Percentiles rank a stretch among this genome's conserved stretches.
phyloP scores from a whole-genome alignment of 768 basidiomycete species.

The Trametes sanguinea region DNA sequence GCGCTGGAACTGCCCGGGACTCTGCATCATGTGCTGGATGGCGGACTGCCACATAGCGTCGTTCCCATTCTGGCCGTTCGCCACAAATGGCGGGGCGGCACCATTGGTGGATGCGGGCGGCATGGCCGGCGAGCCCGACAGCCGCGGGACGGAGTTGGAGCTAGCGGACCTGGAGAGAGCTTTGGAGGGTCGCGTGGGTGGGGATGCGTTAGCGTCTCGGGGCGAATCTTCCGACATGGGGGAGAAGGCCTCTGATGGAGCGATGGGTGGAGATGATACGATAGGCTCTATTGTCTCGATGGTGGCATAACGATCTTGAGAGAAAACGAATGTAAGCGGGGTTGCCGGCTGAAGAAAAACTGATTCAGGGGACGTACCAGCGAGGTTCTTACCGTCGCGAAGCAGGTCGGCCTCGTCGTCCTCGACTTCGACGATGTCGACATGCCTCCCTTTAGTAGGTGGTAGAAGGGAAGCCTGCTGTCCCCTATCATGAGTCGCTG shows the following conservation, averaged over 20 bases:
- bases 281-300: conserved; percentile 49
- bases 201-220: not conserved
- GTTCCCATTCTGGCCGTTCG: conserved; percentile 35
- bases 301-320: conserved; percentile 43
- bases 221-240: conserved; percentile 9
- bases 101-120: conserved; percentile 7
- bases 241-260: conserved; percentile 35
- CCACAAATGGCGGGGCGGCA: conserved; percentile 6
- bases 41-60: conserved; percentile 50
- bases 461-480: conserved; percentile 21
- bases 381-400: conserved; percentile 4
- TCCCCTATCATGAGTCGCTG: conserved; percentile 73
- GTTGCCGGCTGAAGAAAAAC: not conserved
- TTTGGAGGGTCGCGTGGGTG: conserved; percentile 3
- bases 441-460: conserved; percentile 40
- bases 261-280: conserved; percentile 37
- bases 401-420: conserved; percentile 42
- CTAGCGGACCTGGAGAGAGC: conserved; percentile 10
- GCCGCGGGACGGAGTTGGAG: conserved; percentile 2
- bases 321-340: not conserved
- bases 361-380: conserved; percentile 14
- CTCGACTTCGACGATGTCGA: conserved; percentile 38
- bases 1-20: conserved; percentile 59
- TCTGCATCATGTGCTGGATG: conserved; percentile 50
- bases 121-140: not conserved